Base-by-base conservation (phyloP, 2,329 filamentous ascomycete genomes). In the Fusarium continuum region DNA sequence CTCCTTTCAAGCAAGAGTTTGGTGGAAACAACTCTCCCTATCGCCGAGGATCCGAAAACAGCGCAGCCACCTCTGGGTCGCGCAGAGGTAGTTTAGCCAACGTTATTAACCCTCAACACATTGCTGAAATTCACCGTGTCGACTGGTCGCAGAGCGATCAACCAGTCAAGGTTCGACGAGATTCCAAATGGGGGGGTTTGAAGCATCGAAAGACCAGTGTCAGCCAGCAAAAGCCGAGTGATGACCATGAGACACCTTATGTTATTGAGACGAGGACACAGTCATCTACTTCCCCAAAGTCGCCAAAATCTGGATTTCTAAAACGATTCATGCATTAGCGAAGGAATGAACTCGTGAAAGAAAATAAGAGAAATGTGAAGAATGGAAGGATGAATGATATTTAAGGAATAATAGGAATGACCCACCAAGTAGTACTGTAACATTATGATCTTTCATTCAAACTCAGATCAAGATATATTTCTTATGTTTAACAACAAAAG, bases 141-240 rank as follows among this genome's bases (percentile, higher is more conserved):
- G 84, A 88, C 71, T 88, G 85, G 85, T 82, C 83, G 25, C 85
- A 88, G 70, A 82, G 79, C 65, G 85, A 87, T 60, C 82, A 86
- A 47, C 39, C 58, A 6, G 49, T 58, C 29, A 59, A 64, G 36
- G 40, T 52, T 32, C 83, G 78, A 65, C 76, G 75, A 32, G 81
- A 83, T 31, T 84, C 83, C 1, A 77, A 79, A 39, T 84, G 83
- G 80, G 61, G 28, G 32, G 77, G 77, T 14, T 69, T 87, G 48
- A 79, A 76, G 68, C 76, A 76, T 5, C 77, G 75, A 49, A 72
- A 80, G 17, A 77, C 75, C 14, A 75, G 74, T 36, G 63, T 75
- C 47, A 73, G 70, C 47, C 74, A 70, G 34, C 66, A 71, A 29
- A 47, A 55, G 58, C 48, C 48, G 62, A 68, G 28, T 68, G 72